Evolutionary conservation across 495 filamentous ascomycete genomes (phyloP).

Genomic region (Xylaria acuta): DNA sequence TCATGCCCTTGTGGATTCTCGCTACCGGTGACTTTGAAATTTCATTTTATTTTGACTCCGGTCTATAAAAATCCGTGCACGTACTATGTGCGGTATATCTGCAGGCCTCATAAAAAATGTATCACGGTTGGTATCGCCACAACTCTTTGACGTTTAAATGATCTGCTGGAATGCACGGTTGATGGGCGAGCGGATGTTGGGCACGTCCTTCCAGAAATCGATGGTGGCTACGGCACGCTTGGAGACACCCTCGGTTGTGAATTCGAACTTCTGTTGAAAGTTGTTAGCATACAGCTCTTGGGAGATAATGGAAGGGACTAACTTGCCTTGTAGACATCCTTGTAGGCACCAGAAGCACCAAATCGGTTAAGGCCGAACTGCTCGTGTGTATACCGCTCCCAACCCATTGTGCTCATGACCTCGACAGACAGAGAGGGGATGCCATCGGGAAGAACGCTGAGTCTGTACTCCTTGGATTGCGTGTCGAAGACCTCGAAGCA

Average conservation of each 20-base stretch:
- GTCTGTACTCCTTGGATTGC: constrained; percentile 91
- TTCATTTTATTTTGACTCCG: constrained; percentile 31
- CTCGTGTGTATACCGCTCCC: constrained; percentile 98
- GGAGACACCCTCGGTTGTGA: constrained; percentile 93
- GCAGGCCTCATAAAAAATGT: constrained; percentile 18
- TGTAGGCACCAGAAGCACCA: constrained; percentile 94
- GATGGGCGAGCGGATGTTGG: constrained; percentile 87
- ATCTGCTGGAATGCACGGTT: constrained; percentile 92
- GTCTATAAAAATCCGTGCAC: constrained; percentile 22
- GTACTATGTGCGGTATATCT: constrained; percentile 23
- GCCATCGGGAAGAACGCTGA: constrained; percentile 89
- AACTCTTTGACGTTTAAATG: constrained; percentile 60
- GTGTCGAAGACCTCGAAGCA: constrained; percentile 98
- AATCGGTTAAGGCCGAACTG: constrained; percentile 99
- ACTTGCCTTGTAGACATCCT: constrained; percentile 93
- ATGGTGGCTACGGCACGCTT: constrained; percentile 92
- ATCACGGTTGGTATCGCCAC: constrained; percentile 11
- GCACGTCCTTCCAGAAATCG: constrained; percentile 94
- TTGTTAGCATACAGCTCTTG: constrained; percentile 39
- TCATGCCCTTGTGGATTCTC: not conserved
- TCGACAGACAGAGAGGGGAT: constrained; percentile 94
- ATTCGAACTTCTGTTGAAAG: constrained; percentile 87
- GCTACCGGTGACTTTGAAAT: constrained; percentile 17
- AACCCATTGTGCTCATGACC: constrained; percentile 89
- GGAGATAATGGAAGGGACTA: not conserved